phyloP scores from a whole-genome alignment of 306 rosid species.

The Mimosa bimucronata region DNA sequence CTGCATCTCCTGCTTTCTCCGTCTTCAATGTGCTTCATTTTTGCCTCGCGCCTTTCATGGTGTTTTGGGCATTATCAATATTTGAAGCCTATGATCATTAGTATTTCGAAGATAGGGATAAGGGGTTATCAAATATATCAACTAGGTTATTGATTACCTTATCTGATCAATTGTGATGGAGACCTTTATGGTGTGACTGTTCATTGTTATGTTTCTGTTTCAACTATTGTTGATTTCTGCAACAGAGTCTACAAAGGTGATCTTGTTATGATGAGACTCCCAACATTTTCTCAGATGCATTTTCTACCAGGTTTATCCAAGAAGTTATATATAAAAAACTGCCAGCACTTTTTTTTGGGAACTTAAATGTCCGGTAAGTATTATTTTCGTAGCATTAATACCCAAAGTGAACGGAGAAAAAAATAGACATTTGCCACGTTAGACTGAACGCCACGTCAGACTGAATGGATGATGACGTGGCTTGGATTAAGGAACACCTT shows the following conservation, averaged over 20 bases:
- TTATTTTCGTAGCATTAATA: no score
- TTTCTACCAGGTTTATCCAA: no score
- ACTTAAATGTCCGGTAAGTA: no score
- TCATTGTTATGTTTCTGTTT: background rate
- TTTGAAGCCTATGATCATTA: background rate
- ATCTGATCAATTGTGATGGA: background rate
- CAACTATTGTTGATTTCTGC: background rate
- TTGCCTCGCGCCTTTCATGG: slow-evolving; percentile 19
- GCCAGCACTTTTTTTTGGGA: no score
- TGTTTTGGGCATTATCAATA: background rate
- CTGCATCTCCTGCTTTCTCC: slow-evolving; percentile 17
- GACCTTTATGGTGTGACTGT: background rate
- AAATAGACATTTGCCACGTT: no score
- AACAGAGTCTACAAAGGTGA: background rate
- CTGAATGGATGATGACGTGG: no score
- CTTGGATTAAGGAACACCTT: no score
- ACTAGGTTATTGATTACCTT: background rate
- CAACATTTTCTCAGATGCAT: background rate
- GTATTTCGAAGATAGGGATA: background rate
- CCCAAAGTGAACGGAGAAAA: no score
- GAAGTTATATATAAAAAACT: no score
- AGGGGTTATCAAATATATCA: no score
- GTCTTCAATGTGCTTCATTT: slow-evolving; percentile 28
- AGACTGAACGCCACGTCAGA: no score
- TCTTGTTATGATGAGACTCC: no score